Evolutionary conservation across 192 early-diverging fungal species (phyloP).

Genomic region (Backusella tarrabulga): DNA sequence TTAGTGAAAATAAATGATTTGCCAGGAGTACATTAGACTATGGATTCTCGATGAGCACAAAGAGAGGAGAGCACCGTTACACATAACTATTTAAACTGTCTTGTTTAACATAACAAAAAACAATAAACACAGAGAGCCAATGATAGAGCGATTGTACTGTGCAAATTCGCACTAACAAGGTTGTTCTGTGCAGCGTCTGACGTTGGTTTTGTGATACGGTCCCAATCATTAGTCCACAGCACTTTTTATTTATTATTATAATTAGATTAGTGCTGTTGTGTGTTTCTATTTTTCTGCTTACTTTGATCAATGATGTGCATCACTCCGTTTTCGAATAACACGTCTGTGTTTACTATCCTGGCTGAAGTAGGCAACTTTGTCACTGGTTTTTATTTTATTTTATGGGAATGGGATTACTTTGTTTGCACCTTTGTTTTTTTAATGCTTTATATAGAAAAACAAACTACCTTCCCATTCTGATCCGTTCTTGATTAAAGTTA

Average conservation of each 20-base stretch:
- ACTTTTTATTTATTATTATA: neutral
- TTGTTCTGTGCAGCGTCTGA: neutral
- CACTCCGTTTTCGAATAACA: neutral
- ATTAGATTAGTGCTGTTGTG: neutral
- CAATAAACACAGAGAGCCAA: conserved; percentile 8
- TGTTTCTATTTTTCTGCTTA: neutral
- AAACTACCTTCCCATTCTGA: conserved; percentile 6
- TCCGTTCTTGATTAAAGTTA: neutral
- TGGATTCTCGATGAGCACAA: neutral
- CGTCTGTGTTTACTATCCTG: conserved; percentile 2
- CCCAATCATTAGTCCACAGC: neutral
- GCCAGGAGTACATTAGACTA: conserved; percentile 1
- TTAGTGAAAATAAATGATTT: conserved; percentile 6
- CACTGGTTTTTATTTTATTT: neutral
- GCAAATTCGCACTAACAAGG: neutral
- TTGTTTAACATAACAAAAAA: conserved; percentile 5
- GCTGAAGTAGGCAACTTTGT: neutral
- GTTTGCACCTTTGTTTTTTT: neutral
- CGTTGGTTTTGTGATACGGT: conserved; percentile 4
- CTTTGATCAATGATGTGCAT: conserved; percentile 4
- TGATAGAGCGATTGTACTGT: neutral
- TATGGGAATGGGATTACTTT: no score
- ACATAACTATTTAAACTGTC: conserved; percentile 4
- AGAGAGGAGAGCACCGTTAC: neutral
- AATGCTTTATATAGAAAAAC: neutral